Percentiles rank a stretch among this genome's conserved stretches.
Evolutionary conservation across 2,329 filamentous ascomycete species (phyloP).

Genomic region (Apiospora phragmitis): DNA sequence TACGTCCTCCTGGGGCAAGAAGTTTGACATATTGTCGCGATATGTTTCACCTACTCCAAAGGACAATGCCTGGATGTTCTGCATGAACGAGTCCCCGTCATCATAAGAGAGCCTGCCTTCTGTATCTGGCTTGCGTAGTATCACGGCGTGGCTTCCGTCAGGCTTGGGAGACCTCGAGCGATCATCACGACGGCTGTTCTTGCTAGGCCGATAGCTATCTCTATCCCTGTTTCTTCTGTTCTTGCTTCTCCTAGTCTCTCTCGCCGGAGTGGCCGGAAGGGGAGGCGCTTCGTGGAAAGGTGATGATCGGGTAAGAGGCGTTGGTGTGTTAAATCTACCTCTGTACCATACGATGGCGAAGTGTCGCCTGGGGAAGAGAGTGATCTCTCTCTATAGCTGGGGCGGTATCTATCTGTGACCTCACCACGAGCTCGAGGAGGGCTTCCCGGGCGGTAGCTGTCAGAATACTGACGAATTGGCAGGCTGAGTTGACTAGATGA

Average conservation of each 20-base stretch:
- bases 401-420: not conserved
- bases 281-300: not conserved
- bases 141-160: not conserved
- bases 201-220: not conserved
- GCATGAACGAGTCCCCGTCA: slow-evolving; percentile 12
- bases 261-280: not conserved
- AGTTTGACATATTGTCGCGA: not conserved
- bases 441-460: not conserved
- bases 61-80: not conserved
- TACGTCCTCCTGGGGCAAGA: not conserved
- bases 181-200: not conserved
- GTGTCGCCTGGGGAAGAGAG: not conserved
- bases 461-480: slow-evolving; percentile 1
- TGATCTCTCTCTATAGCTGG: not conserved
- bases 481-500: not conserved
- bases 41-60: not conserved
- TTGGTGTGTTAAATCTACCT: not conserved
- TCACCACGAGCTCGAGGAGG: not conserved
- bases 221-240: not conserved
- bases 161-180: not conserved
- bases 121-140: not conserved
- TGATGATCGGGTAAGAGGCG: not conserved
- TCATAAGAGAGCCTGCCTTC: slow-evolving; percentile 15
- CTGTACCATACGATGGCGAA: not conserved
- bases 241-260: not conserved